phyloP scores from a whole-genome alignment of 1,284 basidiomycete species.

The Marasmius tenuissimus region DNA sequence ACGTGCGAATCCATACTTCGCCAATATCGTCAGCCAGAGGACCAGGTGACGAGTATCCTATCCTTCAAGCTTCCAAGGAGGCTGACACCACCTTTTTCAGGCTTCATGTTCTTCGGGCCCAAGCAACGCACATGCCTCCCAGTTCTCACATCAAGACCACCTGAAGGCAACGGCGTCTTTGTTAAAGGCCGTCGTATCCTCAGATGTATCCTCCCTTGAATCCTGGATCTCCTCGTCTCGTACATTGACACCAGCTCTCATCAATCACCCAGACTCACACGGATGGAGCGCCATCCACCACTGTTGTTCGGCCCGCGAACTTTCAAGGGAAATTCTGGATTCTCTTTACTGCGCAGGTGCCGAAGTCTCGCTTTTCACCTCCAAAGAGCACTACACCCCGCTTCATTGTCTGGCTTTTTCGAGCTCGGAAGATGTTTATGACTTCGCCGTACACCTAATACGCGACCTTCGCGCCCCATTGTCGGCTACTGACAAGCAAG shows the following conservation, averaged over 20 bases:
- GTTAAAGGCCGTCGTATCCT: constrained; percentile 48
- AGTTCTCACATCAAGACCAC: constrained; percentile 38
- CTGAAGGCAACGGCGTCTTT: constrained; percentile 45
- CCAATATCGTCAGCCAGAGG: constrained; percentile 55
- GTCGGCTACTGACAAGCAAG: constrained; percentile 72
- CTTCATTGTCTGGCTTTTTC: constrained; percentile 68
- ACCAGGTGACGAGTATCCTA: constrained; percentile 40
- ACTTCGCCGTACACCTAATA: constrained; percentile 65
- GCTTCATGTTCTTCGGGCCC: constrained; percentile 11
- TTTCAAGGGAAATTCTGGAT: constrained; percentile 63
- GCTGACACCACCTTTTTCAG: constrained; percentile 22
- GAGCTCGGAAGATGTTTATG: constrained; percentile 43
- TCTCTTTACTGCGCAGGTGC: constrained; percentile 71
- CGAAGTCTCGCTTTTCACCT: constrained; percentile 69
- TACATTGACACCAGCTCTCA: constrained; percentile 43
- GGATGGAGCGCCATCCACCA: constrained; percentile 75
- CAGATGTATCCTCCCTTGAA: constrained; percentile 50
- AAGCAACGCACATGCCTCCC: constrained; percentile 18
- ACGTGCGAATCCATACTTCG: constrained; percentile 67
- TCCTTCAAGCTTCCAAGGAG: constrained; percentile 3
- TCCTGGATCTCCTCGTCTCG: constrained; percentile 49
- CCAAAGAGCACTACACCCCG: constrained; percentile 60
- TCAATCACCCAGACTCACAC: constrained; percentile 61
- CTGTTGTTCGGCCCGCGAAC: constrained; percentile 53
- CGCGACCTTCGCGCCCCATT: constrained; percentile 66